Evolutionary conservation across 164 flowering plant genomes (phyloP), one percentile per base, ranked within the genome.

Genomic region (Akebia trifoliata): DNA sequence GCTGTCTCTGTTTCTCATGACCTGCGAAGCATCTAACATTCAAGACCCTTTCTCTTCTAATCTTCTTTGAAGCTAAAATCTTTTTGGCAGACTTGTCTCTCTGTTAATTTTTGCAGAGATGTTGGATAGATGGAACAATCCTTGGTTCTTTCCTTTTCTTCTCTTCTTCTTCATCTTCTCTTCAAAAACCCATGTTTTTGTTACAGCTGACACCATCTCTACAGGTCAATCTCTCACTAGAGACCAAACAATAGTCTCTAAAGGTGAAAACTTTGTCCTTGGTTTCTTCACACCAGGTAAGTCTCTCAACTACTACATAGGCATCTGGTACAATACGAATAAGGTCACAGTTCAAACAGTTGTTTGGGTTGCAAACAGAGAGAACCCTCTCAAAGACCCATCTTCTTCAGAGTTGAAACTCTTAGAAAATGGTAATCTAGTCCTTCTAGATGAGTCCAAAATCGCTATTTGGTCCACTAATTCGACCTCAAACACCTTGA

Each of bases 351-450:
- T 44, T 42, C 44, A 25, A 20, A 51, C 56, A 12, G 46, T 57
- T 32, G 63, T 70, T 46, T 70, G 74, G 74, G 67, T 70, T 35
- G 67, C 64, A 18, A 70, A 70, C 48, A 70, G 70, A 48, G 59
- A 61, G 21, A 55, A 39, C 2, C 57, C 70, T 32, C 15, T 70
- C 12, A 20, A 8, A 8, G 58, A 65, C 26, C 21, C 57, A n/a
- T 40, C 42, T 38, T 28, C 51, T 7, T 56, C 64, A 6, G 50
- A 56, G 34, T n/a, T 70, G 8, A 62, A 34, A 54, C 54, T 68
- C 44, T 38, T 56, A 38, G 63, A 52, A 6, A 56, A 68, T 58
- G 63, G 60, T 3, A 68, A 62, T 47, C 28, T 61, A 38, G 60
- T 73, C 40, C 60, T 76, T 6, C 29, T 62, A 31, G 40, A 57